These are phyloP conservation scores for Verticillium nubilum DNA, from an alignment of 2,329 filamentous ascomycete species.

Conservation along the genomic window DNA sequence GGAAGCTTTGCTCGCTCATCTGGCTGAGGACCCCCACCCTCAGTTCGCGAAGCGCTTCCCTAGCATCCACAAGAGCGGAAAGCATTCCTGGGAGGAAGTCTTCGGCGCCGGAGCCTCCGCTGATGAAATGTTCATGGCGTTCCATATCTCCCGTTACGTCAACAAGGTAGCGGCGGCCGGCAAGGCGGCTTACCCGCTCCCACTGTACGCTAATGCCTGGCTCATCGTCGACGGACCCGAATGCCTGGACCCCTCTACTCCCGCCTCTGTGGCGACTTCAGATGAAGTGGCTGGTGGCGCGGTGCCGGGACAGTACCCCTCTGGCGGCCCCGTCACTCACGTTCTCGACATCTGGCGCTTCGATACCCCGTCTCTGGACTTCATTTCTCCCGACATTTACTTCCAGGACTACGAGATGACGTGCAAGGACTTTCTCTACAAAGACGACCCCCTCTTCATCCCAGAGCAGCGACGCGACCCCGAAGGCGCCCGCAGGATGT, in stretches of 20 bases:
- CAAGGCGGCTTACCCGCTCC: conserved; percentile 22
- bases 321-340: conserved; percentile 23
- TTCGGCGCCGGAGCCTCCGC: conserved; percentile 20
- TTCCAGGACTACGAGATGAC: conserved; percentile 38
- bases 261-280: neutral
- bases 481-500: conserved; percentile 33
- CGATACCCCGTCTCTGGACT: conserved; percentile 33
- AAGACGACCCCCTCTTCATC: conserved; percentile 39
- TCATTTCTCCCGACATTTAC: conserved; percentile 42
- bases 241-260: neutral
- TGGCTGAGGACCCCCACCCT: conserved; percentile 17
- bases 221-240: conserved; percentile 16
- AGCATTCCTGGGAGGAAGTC: conserved; percentile 21
- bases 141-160: conserved; percentile 22
- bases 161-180: conserved; percentile 24
- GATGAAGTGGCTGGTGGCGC: conserved; percentile 23
- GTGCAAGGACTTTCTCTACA: conserved; percentile 35
- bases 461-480: conserved; percentile 45
- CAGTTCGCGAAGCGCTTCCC: conserved; percentile 20
- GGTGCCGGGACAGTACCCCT: conserved; percentile 27
- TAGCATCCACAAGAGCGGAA: conserved; percentile 13
- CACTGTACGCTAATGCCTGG: conserved; percentile 27
- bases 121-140: conserved; percentile 28
- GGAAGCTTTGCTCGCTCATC: conserved; percentile 16
- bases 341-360: conserved; percentile 30